Evolutionary conservation across 129 eudicot genomes (phyloP).

Genomic region (Tagetes erecta): DNA sequence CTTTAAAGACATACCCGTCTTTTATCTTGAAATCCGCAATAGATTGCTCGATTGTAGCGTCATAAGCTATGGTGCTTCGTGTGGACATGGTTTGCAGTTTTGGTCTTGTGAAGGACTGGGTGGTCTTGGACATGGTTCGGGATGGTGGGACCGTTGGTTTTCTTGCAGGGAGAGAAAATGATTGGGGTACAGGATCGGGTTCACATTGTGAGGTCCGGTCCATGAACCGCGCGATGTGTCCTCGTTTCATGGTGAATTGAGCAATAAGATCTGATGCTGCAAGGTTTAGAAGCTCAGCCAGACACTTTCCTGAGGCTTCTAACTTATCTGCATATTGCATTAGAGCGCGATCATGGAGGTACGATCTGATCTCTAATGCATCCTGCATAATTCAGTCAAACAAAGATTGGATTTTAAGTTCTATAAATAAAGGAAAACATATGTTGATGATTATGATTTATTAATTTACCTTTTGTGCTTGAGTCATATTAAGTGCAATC

Average conservation of each 20-base stretch:
- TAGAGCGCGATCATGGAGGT: constrained; percentile 78
- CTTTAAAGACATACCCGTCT: constrained; percentile 71
- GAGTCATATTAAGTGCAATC: constrained; percentile 68
- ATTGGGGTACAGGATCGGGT: constrained; percentile 53
- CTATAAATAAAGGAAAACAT: neutral
- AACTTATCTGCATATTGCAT: constrained; percentile 76
- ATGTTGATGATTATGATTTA: neutral
- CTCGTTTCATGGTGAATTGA: constrained; percentile 75
- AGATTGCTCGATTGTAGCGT: constrained; percentile 60
- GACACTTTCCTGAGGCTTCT: constrained; percentile 64
- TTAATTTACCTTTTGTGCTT: constrained; percentile 54
- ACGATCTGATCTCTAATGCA: constrained; percentile 81
- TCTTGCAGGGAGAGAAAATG: constrained; percentile 44
- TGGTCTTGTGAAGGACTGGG: constrained; percentile 35
- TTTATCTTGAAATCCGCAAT: constrained; percentile 68
- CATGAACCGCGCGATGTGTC: constrained; percentile 76
- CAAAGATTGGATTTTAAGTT: neutral
- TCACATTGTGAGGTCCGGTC: constrained; percentile 51
- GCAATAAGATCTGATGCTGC: constrained; percentile 53
- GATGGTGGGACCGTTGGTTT: constrained; percentile 41
- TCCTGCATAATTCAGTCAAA: constrained; percentile 41
- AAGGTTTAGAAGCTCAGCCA: constrained; percentile 64
- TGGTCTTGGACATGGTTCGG: constrained; percentile 43
- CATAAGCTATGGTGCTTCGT: constrained; percentile 41
- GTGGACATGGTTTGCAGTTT: constrained; percentile 50